Percentiles rank a stretch among this genome's conserved stretches.
These are phyloP conservation scores for Pleurozium schreberi DNA, from an alignment of 225 moss, liverwort and hornwort genomes.

Conservation along the genomic window DNA sequence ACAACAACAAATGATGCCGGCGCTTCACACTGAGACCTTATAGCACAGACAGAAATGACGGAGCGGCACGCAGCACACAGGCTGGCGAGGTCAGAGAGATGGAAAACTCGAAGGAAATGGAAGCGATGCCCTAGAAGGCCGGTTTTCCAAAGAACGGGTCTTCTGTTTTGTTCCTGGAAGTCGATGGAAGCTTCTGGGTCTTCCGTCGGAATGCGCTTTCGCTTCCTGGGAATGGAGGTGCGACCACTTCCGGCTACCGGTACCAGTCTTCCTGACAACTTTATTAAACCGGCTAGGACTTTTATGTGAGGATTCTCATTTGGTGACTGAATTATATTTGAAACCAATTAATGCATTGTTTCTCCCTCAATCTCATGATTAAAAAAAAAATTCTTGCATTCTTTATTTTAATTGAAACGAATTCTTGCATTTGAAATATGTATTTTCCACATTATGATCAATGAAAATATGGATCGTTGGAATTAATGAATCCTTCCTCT, in stretches of 20 bases:
- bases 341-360: neutral
- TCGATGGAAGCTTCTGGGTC: conserved; percentile 6
- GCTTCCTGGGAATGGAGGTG: neutral
- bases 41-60: neutral
- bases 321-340: neutral
- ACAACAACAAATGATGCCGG: neutral
- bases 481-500: rapidly evolving
- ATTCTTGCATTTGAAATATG: too few relatives aligned
- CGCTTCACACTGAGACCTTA: neutral
- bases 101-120: neutral
- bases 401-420: too few relatives aligned
- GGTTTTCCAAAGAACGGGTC: neutral
- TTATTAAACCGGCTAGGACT: neutral
- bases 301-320: neutral
- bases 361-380: too few relatives aligned
- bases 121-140: neutral
- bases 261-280: neutral
- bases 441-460: neutral
- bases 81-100: neutral
- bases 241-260: neutral
- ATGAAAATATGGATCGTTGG: neutral
- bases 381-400: too few relatives aligned
- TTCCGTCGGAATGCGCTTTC: neutral
- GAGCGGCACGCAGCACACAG: neutral
- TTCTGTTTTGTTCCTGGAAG: neutral